These are phyloP conservation scores for Psilocybe sp. DNA, from an alignment of 768 basidiomycete species.

Conservation along the genomic window DNA sequence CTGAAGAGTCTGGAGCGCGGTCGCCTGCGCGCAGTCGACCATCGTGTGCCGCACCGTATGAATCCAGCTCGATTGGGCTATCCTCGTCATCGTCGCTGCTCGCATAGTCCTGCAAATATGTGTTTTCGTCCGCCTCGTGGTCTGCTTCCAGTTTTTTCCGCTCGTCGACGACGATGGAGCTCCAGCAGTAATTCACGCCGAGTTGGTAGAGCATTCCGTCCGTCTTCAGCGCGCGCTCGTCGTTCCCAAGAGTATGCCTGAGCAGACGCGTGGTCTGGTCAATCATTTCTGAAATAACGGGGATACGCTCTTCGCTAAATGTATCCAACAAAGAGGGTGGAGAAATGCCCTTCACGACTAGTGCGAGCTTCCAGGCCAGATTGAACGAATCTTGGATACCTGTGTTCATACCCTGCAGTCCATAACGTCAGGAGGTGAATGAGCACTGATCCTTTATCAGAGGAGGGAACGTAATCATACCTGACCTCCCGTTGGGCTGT, in stretches of 20 bases:
- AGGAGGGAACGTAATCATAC: slow-evolving; percentile 1
- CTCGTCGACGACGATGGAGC: slow-evolving; percentile 44
- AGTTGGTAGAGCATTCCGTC: slow-evolving; percentile 33
- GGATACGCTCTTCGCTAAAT: slow-evolving; percentile 32
- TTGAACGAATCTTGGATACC: slow-evolving; percentile 33
- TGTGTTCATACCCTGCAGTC: slow-evolving; percentile 27
- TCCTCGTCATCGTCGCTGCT: slow-evolving; percentile 7
- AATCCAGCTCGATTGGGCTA: slow-evolving; percentile 12
- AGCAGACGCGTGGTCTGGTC: slow-evolving; percentile 22
- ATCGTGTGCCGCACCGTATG: slow-evolving; percentile 20
- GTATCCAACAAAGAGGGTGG: slow-evolving; percentile 24
- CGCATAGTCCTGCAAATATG: slow-evolving; percentile 3
- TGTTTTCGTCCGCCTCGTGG: slow-evolving; percentile 5
- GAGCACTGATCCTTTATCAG: neutral
- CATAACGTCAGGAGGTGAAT: neutral
- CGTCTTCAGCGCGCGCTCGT: slow-evolving; percentile 18
- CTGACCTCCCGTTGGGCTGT: slow-evolving; percentile 21
- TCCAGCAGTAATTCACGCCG: slow-evolving; percentile 54
- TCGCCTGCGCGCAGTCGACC: slow-evolving; percentile 37
- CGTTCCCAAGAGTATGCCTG: slow-evolving; percentile 11
- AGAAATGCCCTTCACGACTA: slow-evolving; percentile 28
- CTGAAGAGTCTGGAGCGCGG: slow-evolving; percentile 42
- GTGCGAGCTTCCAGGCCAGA: slow-evolving; percentile 35
- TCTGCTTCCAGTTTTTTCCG: slow-evolving; percentile 17
- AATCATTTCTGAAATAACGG: slow-evolving; percentile 36